Conservation (phyloP, 441 rosid genomes). For the Macaranga tanarius region DNA sequence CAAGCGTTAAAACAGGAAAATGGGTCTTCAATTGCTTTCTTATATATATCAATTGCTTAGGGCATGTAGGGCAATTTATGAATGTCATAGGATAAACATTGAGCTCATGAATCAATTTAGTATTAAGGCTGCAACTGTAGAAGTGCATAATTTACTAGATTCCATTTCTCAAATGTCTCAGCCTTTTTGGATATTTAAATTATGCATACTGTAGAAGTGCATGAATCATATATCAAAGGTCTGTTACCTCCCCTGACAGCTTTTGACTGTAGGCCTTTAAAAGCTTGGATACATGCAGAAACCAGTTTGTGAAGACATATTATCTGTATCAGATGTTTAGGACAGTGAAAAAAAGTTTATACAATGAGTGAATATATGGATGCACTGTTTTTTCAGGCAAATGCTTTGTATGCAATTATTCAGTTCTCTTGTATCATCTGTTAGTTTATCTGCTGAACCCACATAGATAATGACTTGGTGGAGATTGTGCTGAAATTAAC, state of each 20-base stretch:
- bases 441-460: constrained; percentile 9
- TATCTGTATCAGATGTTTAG: not conserved
- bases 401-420: not conserved
- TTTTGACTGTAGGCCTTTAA: no score
- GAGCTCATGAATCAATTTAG: not conserved
- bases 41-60: not conserved
- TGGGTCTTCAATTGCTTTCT: not conserved
- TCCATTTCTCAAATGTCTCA: not conserved
- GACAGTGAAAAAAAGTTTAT: not conserved
- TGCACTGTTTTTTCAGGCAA: not conserved
- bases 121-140: not conserved
- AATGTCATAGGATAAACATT: not conserved
- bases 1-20: not conserved
- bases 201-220: no score
- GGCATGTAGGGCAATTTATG: not conserved
- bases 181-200: not conserved
- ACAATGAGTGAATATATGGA: not conserved
- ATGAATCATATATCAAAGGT: not conserved
- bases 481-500: not conserved
- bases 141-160: not conserved
- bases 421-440: not conserved
- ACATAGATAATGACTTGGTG: not conserved
- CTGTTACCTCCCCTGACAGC: not conserved
- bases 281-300: not conserved
- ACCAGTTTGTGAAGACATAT: not conserved